Evolutionary conservation across 1,139 yeast genomes (phyloP).

Genomic region (Hyphopichia burtonii): DNA sequence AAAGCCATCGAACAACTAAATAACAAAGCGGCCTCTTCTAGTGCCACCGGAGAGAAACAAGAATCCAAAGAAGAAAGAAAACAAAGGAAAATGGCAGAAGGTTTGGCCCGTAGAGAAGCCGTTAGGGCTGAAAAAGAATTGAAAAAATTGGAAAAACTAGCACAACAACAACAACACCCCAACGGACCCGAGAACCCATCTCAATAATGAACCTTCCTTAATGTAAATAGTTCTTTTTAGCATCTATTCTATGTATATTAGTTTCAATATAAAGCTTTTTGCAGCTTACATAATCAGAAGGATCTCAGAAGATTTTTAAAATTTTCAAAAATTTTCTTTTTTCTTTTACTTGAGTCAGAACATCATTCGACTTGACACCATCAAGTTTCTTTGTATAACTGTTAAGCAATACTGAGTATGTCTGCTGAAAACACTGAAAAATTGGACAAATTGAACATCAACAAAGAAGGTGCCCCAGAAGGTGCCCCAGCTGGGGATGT

Average conservation of each 20-base stretch:
- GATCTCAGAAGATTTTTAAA: background rate
- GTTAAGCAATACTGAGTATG: too few species aligned
- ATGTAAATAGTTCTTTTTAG: background rate
- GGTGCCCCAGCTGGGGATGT: constrained; percentile 25
- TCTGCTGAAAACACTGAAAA: constrained; percentile 33
- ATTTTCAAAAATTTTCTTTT: background rate
- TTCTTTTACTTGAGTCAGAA: background rate
- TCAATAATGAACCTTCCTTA: background rate
- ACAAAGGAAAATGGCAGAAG: constrained; percentile 58
- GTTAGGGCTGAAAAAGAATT: constrained; percentile 24
- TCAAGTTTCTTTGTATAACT: too few species aligned
- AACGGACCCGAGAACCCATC: constrained; percentile 4
- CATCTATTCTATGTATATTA: background rate
- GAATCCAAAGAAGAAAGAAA: constrained; percentile 56
- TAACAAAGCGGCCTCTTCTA: background rate
- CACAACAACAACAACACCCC: background rate
- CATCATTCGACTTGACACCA: too few species aligned
- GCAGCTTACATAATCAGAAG: background rate
- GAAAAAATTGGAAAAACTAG: constrained; percentile 7
- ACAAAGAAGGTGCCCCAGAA: constrained; percentile 19
- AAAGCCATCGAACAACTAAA: constrained; percentile 36
- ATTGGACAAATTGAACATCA: constrained; percentile 31
- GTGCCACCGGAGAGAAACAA: constrained; percentile 1
- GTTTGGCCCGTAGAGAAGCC: constrained; percentile 49
- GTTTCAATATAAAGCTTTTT: background rate